Evolutionary conservation across 2,329 filamentous ascomycete genomes (phyloP).

Genomic region (Claviceps paspali): DNA sequence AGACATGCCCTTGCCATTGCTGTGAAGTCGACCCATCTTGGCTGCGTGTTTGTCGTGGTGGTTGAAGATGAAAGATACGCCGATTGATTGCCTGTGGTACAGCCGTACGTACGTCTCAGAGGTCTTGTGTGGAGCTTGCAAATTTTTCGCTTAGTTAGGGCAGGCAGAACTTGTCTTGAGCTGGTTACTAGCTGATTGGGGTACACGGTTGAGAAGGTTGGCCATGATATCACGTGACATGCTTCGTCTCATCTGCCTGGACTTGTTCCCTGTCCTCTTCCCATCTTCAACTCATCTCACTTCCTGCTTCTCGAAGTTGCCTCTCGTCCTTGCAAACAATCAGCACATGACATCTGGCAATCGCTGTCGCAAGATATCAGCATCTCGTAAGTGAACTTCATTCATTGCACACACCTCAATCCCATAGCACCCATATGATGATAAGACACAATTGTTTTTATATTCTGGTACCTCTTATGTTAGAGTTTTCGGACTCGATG

Average conservation of each 20-base stretch:
- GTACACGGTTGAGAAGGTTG: neutral
- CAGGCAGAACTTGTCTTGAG: slow-evolving; percentile 17
- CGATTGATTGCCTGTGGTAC: slow-evolving; percentile 12
- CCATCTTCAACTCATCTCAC: too few species aligned
- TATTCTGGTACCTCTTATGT: slow-evolving; percentile 99
- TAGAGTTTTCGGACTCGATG: slow-evolving; percentile 56
- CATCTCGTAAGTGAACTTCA: slow-evolving; percentile 7
- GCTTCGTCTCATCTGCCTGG: too few species aligned
- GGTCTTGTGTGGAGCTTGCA: slow-evolving; percentile 25
- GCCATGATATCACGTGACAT: neutral
- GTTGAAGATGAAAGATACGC: slow-evolving; percentile 18
- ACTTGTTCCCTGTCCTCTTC: neutral
- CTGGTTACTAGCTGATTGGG: neutral
- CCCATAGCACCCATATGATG: slow-evolving; percentile 42
- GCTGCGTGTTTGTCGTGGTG: slow-evolving; percentile 26
- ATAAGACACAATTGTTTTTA: slow-evolving; percentile 43
- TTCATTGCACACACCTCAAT: neutral
- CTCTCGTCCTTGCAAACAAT: too few species aligned
- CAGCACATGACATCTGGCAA: too few species aligned
- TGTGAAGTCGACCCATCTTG: slow-evolving; percentile 96
- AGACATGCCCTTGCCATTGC: slow-evolving; percentile 98
- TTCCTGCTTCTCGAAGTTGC: too few species aligned
- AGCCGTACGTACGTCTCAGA: slow-evolving; percentile 10
- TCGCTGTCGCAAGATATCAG: too few species aligned
- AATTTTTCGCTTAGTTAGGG: slow-evolving; percentile 33